phyloP scores from a whole-genome alignment of 2,329 filamentous ascomycete species.

The Chaetomiaceae sp. region DNA sequence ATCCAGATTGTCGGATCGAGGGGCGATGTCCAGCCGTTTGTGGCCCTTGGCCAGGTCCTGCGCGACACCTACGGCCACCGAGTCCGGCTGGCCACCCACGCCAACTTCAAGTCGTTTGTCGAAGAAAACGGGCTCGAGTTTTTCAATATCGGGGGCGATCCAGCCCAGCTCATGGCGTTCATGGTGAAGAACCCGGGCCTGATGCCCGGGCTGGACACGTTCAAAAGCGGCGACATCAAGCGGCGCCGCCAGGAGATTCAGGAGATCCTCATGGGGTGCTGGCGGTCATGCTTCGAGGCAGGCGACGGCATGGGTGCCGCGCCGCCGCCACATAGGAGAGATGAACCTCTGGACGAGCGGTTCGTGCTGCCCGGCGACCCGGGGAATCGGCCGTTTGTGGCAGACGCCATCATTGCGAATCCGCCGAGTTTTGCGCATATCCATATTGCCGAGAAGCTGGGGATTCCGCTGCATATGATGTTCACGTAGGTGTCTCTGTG shows the following conservation, averaged over 20 bases:
- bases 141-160: conserved; percentile 72
- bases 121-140: conserved; percentile 69
- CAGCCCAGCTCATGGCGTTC: conserved; percentile 74
- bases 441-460: conserved; percentile 70
- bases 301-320: conserved; percentile 59
- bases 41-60: conserved; percentile 63
- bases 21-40: conserved; percentile 72
- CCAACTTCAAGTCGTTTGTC: conserved; percentile 64
- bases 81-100: conserved; percentile 69
- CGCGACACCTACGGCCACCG: conserved; percentile 64
- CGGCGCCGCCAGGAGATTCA: conserved; percentile 70
- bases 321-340: conserved; percentile 42
- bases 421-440: conserved; percentile 74
- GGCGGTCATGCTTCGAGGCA: conserved; percentile 78
- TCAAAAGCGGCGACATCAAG: conserved; percentile 72
- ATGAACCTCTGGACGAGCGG: conserved; percentile 49
- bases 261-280: conserved; percentile 78
- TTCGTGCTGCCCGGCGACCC: conserved; percentile 40
- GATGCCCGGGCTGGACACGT: conserved; percentile 74
- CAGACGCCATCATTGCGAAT: conserved; percentile 76
- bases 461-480: conserved; percentile 77
- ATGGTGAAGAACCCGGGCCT: conserved; percentile 88
- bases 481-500: conserved; percentile 61
- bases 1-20: conserved; percentile 72
- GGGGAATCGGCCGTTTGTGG: conserved; percentile 64